Evolutionary conservation across 768 basidiomycete species (phyloP).

Genomic region (Leucocoprinus leucothites): DNA sequence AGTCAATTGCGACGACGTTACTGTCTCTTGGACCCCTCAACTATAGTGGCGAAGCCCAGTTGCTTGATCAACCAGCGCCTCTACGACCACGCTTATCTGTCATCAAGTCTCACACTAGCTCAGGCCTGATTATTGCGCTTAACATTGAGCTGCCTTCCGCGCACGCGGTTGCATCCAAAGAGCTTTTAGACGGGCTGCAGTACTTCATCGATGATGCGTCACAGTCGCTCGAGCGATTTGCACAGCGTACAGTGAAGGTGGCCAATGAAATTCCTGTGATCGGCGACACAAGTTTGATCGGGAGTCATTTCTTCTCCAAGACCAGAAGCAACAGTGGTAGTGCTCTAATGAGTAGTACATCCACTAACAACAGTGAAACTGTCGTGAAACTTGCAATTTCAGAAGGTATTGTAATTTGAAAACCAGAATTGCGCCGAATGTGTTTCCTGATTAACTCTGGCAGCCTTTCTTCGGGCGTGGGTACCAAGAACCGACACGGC

Average conservation of each 20-base stretch:
- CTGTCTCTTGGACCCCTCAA: conserved; percentile 16
- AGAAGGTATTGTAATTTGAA: conserved; percentile 21
- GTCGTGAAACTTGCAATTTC: conserved; percentile 44
- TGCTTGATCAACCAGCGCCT: conserved; percentile 6
- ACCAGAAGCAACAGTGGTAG: conserved; percentile 39
- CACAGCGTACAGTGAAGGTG: conserved; percentile 9
- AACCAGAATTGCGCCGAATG: background rate
- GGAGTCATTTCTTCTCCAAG: conserved; percentile 72
- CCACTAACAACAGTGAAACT: conserved; percentile 32
- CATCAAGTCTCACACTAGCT: conserved; percentile 21
- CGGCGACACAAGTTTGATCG: conserved; percentile 66
- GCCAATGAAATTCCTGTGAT: conserved; percentile 34
- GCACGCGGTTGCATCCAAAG: conserved; percentile 60
- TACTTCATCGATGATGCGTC: conserved; percentile 84
- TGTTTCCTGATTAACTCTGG: background rate
- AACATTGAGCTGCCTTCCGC: conserved; percentile 58
- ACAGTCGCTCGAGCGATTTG: conserved; percentile 60
- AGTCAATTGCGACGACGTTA: conserved; percentile 7
- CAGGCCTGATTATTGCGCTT: conserved; percentile 24
- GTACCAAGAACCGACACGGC: conserved; percentile 15
- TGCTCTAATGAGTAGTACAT: conserved; percentile 25
- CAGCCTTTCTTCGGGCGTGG: conserved; percentile 21
- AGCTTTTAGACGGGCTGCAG: conserved; percentile 71
- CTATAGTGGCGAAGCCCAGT: background rate
- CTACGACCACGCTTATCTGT: conserved; percentile 35